Evolutionary conservation across 2,329 filamentous ascomycete species (phyloP).

Genomic region (Fusarium ramigenum): DNA sequence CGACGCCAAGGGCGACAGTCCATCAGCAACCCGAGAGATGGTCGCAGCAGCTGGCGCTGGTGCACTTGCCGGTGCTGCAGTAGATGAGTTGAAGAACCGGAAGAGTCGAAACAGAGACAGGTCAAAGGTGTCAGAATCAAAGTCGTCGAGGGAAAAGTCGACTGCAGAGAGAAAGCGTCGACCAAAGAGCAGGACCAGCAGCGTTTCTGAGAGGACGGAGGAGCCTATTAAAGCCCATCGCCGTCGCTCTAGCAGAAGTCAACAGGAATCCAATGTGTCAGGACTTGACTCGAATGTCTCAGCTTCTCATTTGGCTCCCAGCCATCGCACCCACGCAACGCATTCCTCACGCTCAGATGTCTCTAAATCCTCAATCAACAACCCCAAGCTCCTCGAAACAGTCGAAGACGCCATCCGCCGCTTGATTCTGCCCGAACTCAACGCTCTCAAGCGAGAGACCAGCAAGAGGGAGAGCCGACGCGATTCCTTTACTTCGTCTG

Average conservation of each 20-base stretch:
- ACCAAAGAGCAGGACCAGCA: constrained; percentile 61
- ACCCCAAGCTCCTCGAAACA: constrained; percentile 88
- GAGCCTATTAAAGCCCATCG: constrained; percentile 59
- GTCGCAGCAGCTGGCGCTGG: constrained; percentile 49
- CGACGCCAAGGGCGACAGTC: constrained; percentile 55
- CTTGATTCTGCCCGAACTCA: constrained; percentile 89
- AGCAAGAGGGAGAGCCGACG: constrained; percentile 77
- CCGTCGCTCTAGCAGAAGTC: constrained; percentile 61
- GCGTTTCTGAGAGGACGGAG: constrained; percentile 57
- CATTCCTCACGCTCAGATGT: constrained; percentile 61
- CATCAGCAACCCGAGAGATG: constrained; percentile 49
- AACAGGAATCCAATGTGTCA: constrained; percentile 63
- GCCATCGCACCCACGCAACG: constrained; percentile 65
- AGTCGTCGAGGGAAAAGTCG: constrained; percentile 57
- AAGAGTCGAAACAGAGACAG: constrained; percentile 59
- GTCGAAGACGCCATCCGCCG: constrained; percentile 93
- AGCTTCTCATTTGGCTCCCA: constrained; percentile 63
- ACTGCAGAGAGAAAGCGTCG: constrained; percentile 55
- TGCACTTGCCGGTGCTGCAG: constrained; percentile 50
- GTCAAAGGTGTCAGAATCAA: constrained; percentile 50
- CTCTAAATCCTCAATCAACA: constrained; percentile 83
- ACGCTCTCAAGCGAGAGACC: constrained; percentile 89
- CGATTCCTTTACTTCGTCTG: constrained; percentile 69
- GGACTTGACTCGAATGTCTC: constrained; percentile 63
- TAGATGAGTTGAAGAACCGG: constrained; percentile 55